Percentiles rank a stretch among this genome's conserved stretches.
phyloP scores from a whole-genome alignment of 2,329 filamentous ascomycete species.

The Botrytis squamosa region DNA sequence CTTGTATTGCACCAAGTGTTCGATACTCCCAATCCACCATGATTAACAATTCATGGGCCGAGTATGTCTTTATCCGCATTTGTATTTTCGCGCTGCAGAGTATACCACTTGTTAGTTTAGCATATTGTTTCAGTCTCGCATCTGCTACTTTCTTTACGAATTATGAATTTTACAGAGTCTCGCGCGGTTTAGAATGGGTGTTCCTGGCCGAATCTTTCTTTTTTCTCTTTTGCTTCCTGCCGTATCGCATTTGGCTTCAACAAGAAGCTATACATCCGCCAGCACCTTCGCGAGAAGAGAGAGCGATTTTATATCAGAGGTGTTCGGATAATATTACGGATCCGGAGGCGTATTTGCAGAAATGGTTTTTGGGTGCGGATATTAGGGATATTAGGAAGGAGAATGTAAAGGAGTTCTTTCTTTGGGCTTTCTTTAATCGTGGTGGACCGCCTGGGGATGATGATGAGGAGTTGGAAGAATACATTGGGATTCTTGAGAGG shows the following conservation, averaged over 20 bases:
- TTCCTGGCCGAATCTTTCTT: conserved; percentile 53
- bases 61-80: conserved; percentile 45
- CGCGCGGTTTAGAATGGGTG: conserved; percentile 42
- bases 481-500: conserved; percentile 52
- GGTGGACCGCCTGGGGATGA: conserved; percentile 45
- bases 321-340: conserved; percentile 54
- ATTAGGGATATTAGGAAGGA: conserved; percentile 54
- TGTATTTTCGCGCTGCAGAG: conserved; percentile 50
- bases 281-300: conserved; percentile 45
- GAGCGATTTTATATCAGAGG: conserved; percentile 50
- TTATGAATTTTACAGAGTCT: conserved; percentile 36
- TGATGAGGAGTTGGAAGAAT: conserved; percentile 55
- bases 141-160: conserved; percentile 36
- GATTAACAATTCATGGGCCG: conserved; percentile 39
- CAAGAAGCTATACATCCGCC: conserved; percentile 51
- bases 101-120: conserved; percentile 49
- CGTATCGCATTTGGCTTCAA: conserved; percentile 52
- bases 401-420: conserved; percentile 59
- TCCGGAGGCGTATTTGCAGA: conserved; percentile 51
- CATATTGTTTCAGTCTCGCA: conserved; percentile 44
- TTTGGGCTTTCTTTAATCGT: conserved; percentile 59
- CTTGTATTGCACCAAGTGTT: neutral
- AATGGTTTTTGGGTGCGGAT: conserved; percentile 58
- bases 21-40: conserved; percentile 29
- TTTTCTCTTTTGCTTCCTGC: conserved; percentile 53